Evolutionary conservation across 2,329 filamentous ascomycete species (phyloP).

Genomic region (Hypoxylon sp.): DNA sequence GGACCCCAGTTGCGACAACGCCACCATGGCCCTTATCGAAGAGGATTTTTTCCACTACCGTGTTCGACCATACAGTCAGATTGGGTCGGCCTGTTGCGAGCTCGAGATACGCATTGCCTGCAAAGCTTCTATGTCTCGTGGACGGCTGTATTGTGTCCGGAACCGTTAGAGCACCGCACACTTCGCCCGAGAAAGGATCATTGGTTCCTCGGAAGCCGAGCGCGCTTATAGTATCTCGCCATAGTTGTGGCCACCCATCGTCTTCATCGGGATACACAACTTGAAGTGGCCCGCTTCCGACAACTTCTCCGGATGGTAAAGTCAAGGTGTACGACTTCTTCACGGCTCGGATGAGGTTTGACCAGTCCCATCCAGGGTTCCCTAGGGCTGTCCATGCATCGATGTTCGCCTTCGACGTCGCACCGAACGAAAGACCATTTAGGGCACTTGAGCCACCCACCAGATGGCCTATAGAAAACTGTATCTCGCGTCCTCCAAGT

Average conservation of each 20-base stretch:
- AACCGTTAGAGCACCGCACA: constrained; percentile 16
- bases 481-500: too few relatives aligned
- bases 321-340: too few relatives aligned
- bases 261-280: constrained; percentile 22
- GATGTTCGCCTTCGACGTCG: constrained; percentile 24
- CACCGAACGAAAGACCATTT: constrained; percentile 32
- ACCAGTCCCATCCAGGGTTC: constrained; percentile 44
- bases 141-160: constrained; percentile 33
- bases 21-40: constrained; percentile 15
- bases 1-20: constrained; percentile 28
- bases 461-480: constrained; percentile 8
- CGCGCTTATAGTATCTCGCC: constrained; percentile 23
- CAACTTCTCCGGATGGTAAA: too few relatives aligned
- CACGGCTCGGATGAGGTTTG: constrained; percentile 18
- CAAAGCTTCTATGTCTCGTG: constrained; percentile 33
- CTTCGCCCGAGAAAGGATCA: constrained; percentile 27
- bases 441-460: constrained; percentile 42
- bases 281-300: constrained; percentile 20
- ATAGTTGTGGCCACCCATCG: constrained; percentile 22
- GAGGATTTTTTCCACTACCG: constrained; percentile 27
- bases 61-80: constrained; percentile 32
- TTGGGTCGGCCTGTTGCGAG: constrained; percentile 17
- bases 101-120: constrained; percentile 36
- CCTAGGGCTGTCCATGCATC: constrained; percentile 39
- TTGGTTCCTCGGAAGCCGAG: constrained; percentile 28